Evolutionary conservation across 495 filamentous ascomycete genomes (phyloP), one percentile per base, ranked within the genome.

Genomic region (Talaromyces ruber): DNA sequence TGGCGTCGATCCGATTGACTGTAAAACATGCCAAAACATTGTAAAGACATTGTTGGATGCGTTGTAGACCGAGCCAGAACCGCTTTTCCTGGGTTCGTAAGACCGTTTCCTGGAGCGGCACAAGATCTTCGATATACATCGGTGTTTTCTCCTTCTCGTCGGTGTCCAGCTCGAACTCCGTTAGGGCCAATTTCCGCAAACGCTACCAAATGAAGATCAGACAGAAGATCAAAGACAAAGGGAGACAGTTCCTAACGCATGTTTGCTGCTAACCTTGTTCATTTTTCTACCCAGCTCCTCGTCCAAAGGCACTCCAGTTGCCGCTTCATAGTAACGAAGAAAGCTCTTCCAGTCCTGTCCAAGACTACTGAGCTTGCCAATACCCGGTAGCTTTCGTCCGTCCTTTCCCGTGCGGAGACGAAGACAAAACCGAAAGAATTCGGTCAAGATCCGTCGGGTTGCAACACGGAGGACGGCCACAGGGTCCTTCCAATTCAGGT

Each of bases 41-140:
- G 37, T 62, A 69, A 53, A 69, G 65, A 61, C 61, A 67, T 1
- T 61, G 55, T 39, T 69, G 53, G 24, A 71, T 71, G 22, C 65
- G 61, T 39, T 71, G 28, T 18, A 54, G 62, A 24, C 69, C 61
- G 45, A 71, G 55, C 65, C 67, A 52, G 25, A 71, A 71, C 25
- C 65, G 65, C 32, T 51, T 68, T 37, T 70, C 68, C 59, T 59
- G 26, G 4, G 68, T 70, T 25, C 61, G 61, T 14, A 68, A 64
- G 51, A 68, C 58, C 2, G 58, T 70, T 60, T 65, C 61, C 39
- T 67, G 66, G 14, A 70, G 64, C 58, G 67, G 58, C 16, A 66
- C 67, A 34, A 68, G 63, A 62, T 68, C 66, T 62, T 70, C 52
- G 43, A 70, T 58, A 39, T 68, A 70, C 8, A 68, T 63, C 12